These are phyloP conservation scores for Gynostemma pentaphyllum DNA, from an alignment of 306 rosid species.

Conservation along the genomic window DNA sequence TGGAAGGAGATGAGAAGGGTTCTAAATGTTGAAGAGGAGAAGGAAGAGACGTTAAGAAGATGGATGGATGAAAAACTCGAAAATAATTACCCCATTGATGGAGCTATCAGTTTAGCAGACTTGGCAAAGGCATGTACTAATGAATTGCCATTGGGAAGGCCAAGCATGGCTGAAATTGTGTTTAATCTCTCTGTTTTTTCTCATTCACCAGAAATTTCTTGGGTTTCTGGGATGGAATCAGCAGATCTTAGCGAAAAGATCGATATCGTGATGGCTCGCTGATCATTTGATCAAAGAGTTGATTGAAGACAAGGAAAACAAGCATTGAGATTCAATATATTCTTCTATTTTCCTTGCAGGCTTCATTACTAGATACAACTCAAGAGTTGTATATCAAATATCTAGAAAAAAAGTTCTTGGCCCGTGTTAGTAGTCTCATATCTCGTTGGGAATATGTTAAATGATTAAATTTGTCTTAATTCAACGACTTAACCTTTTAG, in stretches of 20 bases:
- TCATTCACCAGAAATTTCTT: conserved; percentile 10
- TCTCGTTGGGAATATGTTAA: too few species aligned
- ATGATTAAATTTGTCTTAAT: too few species aligned
- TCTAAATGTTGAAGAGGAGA: conserved; percentile 36
- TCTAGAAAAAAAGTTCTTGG: too few species aligned
- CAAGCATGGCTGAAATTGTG: conserved; percentile 24
- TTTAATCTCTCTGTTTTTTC: conserved; percentile 20
- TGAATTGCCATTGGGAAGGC: conserved; percentile 25
- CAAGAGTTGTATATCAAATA: too few species aligned
- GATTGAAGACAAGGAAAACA: background rate
- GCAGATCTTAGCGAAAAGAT: background rate
- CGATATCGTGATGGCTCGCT: background rate
- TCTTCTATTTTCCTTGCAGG: too few species aligned
- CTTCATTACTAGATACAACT: too few species aligned
- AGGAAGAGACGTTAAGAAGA: conserved; percentile 30
- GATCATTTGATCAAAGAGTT: background rate
- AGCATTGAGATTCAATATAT: background rate
- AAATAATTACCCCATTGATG: conserved; percentile 29
- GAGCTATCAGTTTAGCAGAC: conserved; percentile 42
- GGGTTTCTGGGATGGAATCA: conserved; percentile 1
- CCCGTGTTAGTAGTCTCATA: too few species aligned
- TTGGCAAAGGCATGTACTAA: conserved; percentile 49
- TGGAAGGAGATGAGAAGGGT: conserved; percentile 52
- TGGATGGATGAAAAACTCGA: conserved; percentile 63
- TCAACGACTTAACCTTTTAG: too few species aligned